These are phyloP conservation scores for Apiotrichum brassicae DNA, from an alignment of 1,284 basidiomycete genomes.

Conservation along the genomic window DNA sequence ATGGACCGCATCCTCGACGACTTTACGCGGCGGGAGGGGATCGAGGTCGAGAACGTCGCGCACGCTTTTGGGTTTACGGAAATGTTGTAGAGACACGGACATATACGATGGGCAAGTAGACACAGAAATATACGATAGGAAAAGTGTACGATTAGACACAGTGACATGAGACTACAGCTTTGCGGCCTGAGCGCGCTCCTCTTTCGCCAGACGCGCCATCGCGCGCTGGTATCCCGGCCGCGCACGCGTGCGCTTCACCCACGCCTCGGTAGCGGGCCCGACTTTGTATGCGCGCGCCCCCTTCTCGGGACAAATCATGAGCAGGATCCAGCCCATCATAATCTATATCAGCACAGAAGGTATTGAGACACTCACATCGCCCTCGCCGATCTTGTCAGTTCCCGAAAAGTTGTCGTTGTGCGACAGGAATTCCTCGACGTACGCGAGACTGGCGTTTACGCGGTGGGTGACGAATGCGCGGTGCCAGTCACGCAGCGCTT, in stretches of 20 bases:
- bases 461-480: conserved; percentile 4
- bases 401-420: conserved; percentile 29
- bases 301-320: conserved; percentile 20
- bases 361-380: conserved; percentile 25
- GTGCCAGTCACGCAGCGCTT: conserved; percentile 21
- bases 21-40: conserved; percentile 8
- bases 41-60: not conserved
- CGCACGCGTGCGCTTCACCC: conserved; percentile 19
- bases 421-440: conserved; percentile 28
- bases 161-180: too few species aligned
- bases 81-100: not conserved
- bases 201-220: conserved; percentile 20
- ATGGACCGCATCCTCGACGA: conserved; percentile 2
- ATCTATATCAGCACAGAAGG: conserved; percentile 17
- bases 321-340: conserved; percentile 36
- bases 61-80: not conserved
- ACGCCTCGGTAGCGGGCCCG: conserved; percentile 21
- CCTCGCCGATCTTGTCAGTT: conserved; percentile 28
- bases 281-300: conserved; percentile 22
- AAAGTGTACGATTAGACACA: too few species aligned
- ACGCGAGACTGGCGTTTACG: conserved; percentile 2
- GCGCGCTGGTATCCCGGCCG: conserved; percentile 18
- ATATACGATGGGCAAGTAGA: too few species aligned
- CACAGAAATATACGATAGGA: too few species aligned
- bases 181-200: conserved; percentile 28